Evolutionary conservation across 2,329 filamentous ascomycete species (phyloP).

Genomic region (Nannizziopsis barbatae): DNA sequence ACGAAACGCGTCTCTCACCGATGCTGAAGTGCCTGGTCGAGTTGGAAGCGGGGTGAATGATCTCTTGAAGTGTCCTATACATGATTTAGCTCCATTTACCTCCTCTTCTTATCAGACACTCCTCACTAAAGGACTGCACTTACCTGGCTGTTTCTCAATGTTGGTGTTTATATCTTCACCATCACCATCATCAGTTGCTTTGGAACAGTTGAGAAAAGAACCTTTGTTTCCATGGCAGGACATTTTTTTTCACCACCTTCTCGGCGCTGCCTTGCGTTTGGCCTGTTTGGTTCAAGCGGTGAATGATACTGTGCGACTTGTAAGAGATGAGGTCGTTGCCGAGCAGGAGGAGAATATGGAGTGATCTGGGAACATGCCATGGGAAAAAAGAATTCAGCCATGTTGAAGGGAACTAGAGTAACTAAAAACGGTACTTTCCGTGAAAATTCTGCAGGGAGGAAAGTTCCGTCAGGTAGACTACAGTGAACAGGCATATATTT

Average conservation of each 20-base stretch:
- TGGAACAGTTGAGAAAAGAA: constrained; percentile 10
- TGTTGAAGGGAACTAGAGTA: too few relatives aligned
- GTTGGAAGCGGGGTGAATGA: constrained; percentile 1
- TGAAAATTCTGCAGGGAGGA: too few relatives aligned
- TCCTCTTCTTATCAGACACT: background rate
- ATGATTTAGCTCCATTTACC: background rate
- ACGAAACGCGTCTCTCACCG: constrained; percentile 1
- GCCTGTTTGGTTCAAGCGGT: background rate
- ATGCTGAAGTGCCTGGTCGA: constrained; percentile 1
- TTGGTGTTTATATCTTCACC: constrained; percentile 6
- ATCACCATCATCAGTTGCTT: constrained; percentile 1
- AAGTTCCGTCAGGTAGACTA: too few relatives aligned
- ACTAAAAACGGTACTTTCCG: too few relatives aligned
- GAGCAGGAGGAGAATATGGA: background rate
- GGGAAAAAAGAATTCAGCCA: background rate
- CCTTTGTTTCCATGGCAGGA: constrained; percentile 8
- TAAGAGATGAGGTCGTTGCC: constrained; percentile 1
- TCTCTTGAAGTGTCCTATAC: background rate
- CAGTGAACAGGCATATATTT: too few relatives aligned
- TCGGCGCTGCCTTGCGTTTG: background rate
- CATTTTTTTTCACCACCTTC: background rate
- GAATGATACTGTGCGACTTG: background rate
- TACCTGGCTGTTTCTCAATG: constrained; percentile 6
- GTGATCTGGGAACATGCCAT: constrained; percentile 2
- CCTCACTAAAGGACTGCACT: background rate